Evolutionary conservation across 768 basidiomycete genomes (phyloP).

Genomic region (Chalciporus piperatus): DNA sequence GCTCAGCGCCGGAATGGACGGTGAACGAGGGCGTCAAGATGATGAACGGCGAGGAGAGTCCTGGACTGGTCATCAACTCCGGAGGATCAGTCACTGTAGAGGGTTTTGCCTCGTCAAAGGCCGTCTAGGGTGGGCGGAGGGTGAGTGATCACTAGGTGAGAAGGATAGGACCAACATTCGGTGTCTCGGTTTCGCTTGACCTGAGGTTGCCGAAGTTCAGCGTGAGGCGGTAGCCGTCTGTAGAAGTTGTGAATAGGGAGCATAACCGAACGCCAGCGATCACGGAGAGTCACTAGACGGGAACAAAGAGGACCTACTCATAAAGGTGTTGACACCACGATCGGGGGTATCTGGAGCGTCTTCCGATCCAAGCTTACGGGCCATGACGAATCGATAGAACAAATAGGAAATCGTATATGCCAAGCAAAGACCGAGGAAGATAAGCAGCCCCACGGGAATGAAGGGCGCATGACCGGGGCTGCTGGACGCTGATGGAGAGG

Average conservation of each 20-base stretch:
- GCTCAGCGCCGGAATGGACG: conserved; percentile 1
- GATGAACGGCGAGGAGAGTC: conserved; percentile 14
- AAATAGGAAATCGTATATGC: conserved; percentile 25
- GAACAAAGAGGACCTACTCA: conserved; percentile 18
- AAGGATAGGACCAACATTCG: conserved; percentile 12
- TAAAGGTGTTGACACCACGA: conserved; percentile 25
- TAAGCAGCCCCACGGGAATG: conserved; percentile 18
- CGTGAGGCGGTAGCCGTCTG: conserved; percentile 27
- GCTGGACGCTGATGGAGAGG: conserved; percentile 1
- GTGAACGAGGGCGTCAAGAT: conserved; percentile 15
- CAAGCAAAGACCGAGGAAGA: conserved; percentile 27
- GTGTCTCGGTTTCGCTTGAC: conserved; percentile 1
- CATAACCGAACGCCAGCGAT: neutral
- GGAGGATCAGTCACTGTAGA: conserved; percentile 1
- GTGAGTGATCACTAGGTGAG: neutral
- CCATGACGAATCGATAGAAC: conserved; percentile 25
- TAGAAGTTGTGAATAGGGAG: neutral
- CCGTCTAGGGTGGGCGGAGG: conserved; percentile 3
- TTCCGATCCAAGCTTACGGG: conserved; percentile 11
- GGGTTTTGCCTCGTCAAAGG: conserved; percentile 17
- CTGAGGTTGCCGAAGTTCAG: conserved; percentile 15
- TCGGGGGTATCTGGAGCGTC: conserved; percentile 21
- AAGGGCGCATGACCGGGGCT: conserved; percentile 1
- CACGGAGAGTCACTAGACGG: neutral
- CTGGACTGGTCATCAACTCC: conserved; percentile 9